phyloP scores from a whole-genome alignment of 2,329 filamentous ascomycete genomes.

The Colletotrichum gloeosporioides region DNA sequence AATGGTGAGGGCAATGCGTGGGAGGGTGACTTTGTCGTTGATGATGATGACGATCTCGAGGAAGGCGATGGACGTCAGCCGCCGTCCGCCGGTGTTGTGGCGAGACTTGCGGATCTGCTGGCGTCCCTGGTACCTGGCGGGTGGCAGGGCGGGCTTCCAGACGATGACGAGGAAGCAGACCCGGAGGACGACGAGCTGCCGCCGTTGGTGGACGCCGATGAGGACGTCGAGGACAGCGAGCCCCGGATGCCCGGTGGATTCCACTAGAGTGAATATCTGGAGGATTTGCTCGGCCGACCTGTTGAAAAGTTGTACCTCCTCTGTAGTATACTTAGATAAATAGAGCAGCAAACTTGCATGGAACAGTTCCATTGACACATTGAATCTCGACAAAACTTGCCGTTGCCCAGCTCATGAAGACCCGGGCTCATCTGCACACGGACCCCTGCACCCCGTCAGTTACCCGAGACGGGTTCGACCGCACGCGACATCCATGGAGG shows the following conservation, averaged over 20 bases:
- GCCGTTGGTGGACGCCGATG: not conserved
- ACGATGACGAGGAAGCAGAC: not conserved
- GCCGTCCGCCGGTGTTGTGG: slow-evolving; percentile 2
- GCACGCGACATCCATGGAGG: slow-evolving; percentile 6
- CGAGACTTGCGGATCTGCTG: slow-evolving; percentile 8
- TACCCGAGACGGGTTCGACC: slow-evolving; percentile 15
- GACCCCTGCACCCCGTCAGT: not conserved
- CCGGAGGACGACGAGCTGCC: slow-evolving; percentile 1
- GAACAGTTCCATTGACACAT: not conserved
- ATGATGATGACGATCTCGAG: slow-evolving; percentile 10
- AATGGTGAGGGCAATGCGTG: slow-evolving; percentile 10
- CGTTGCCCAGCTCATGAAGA: not conserved
- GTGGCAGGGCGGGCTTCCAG: not conserved
- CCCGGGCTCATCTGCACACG: not conserved
- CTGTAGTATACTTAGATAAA: not conserved
- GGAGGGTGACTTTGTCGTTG: slow-evolving; percentile 20
- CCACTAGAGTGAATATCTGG: not conserved
- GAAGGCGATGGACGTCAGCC: not conserved
- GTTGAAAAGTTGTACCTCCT: not conserved
- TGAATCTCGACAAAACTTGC: not conserved
- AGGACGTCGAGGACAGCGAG: not conserved
- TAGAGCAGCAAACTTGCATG: not conserved
- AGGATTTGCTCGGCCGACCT: not conserved
- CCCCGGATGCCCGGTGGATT: not conserved
- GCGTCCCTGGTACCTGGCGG: slow-evolving; percentile 12